Conservation (phyloP, 164 flowering plant species). For the Dillenia turbinata region DNA sequence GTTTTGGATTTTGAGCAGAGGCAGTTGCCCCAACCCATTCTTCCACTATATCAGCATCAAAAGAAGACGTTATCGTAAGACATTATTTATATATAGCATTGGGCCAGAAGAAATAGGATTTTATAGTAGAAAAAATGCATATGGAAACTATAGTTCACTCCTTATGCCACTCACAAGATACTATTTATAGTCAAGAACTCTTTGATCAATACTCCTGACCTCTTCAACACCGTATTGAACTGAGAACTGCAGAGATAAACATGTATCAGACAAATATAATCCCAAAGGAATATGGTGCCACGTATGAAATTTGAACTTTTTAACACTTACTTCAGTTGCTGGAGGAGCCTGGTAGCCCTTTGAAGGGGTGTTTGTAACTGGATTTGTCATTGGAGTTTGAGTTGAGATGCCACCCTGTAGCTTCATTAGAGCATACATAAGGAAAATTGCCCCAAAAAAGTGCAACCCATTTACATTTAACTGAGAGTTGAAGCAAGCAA, state of each 20-base stretch:
- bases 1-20: too few species aligned
- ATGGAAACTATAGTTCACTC: background rate
- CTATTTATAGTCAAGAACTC: slow-evolving; percentile 46
- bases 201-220: slow-evolving; percentile 38
- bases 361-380: slow-evolving; percentile 22
- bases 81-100: background rate
- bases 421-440: slow-evolving; percentile 12
- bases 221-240: slow-evolving; percentile 35
- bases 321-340: slow-evolving; percentile 44
- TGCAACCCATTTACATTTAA: background rate
- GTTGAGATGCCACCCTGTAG: slow-evolving; percentile 27
- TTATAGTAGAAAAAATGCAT: background rate
- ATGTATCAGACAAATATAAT: background rate
- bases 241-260: slow-evolving; percentile 31
- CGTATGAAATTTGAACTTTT: background rate
- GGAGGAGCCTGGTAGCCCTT: slow-evolving; percentile 34
- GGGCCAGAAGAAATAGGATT: background rate
- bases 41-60: too few species aligned
- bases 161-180: too few species aligned
- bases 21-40: too few species aligned
- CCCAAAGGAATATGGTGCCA: background rate
- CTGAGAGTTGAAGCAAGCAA: background rate
- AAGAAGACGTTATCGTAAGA: background rate
- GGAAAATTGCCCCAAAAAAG: background rate
- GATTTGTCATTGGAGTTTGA: slow-evolving; percentile 31